Evolutionary conservation across 1,139 yeast species (phyloP), one percentile per base, ranked within the genome.

Genomic region (Lodderomyces parapsilosis): DNA sequence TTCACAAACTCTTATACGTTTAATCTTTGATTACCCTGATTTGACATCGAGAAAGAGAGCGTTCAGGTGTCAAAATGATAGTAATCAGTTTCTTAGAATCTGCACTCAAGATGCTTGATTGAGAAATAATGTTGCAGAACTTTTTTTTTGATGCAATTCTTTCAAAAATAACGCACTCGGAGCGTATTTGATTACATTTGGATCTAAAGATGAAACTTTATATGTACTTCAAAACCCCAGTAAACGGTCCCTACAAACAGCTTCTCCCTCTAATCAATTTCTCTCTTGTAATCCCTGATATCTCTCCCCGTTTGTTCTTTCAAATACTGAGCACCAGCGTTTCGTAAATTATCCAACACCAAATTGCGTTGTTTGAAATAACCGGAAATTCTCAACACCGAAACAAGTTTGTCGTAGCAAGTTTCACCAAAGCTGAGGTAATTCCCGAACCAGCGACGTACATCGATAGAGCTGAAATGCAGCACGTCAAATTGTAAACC

Each of bases 371-470:
- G 78, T 53, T 64, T 70, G 54, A 74, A 74, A 53, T 73, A 74
- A 5, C 78, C 78, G 32, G 74, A 63, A 51, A 59, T 45, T 45
- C 60, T 65, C 52, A 73, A 66, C 3, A 68, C 23, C 7, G 67
- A 61, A 4, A 72, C 76, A 3, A 69, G 60, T 17, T 60, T 63
- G 49, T 76, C 82, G 51, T 75, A 78, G 49, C 78, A 71, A 38
- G 59, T 55, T 54, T 80, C 86, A 4, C 86, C 86, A 55, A 78
- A 67, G 10, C 70, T 59, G 42, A 80, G 66, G 53, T 79, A 83
- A 43, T 71, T 71, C 14, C 74, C 73, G 48, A 83, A 66, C 69
- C 81, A 73, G 40, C 72, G 66, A 37, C 83, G 70, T 48, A 78
- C 57, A 49, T 80, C 86, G n/a, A 72, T 69, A 2, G 76, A 76